These are phyloP conservation scores for Saitozyma sp. DNA, from an alignment of 768 basidiomycete genomes.

Conservation along the genomic window DNA sequence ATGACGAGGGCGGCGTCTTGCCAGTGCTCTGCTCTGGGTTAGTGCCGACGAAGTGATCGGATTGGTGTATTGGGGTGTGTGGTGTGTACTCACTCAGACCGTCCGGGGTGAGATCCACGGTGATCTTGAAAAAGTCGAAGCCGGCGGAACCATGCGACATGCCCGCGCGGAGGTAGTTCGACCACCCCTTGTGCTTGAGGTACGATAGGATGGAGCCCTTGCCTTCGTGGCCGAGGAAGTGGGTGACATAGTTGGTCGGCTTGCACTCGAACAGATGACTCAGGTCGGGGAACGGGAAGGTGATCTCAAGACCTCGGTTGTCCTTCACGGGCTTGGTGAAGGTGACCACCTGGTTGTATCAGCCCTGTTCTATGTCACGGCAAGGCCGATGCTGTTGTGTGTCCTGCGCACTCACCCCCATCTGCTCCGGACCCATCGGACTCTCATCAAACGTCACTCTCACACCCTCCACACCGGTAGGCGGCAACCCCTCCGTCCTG, in stretches of 20 bases:
- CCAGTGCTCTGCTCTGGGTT: slow-evolving; percentile 64
- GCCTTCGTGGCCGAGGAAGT: slow-evolving; percentile 72
- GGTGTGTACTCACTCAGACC: slow-evolving; percentile 69
- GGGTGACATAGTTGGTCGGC: slow-evolving; percentile 75
- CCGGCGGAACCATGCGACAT: slow-evolving; percentile 68
- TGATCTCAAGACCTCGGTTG: slow-evolving; percentile 77
- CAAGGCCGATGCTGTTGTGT: background rate
- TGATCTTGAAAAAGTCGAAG: slow-evolving; percentile 86
- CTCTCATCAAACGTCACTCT: slow-evolving; percentile 38
- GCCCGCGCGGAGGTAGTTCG: slow-evolving; percentile 70
- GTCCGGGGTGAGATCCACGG: slow-evolving; percentile 73
- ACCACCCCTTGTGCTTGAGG: slow-evolving; percentile 85
- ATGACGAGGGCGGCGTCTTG: slow-evolving; percentile 66
- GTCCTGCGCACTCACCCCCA: slow-evolving; percentile 35
- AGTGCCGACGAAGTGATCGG: background rate
- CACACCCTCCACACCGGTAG: slow-evolving; percentile 37
- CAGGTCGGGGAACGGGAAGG: slow-evolving; percentile 58
- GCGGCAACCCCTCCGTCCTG: slow-evolving; percentile 30
- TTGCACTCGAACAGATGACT: slow-evolving; percentile 61
- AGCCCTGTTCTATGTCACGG: background rate
- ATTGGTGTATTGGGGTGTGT: background rate
- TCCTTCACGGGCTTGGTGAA: slow-evolving; percentile 86
- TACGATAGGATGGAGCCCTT: slow-evolving; percentile 87
- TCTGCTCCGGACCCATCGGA: slow-evolving; percentile 40
- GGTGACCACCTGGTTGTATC: slow-evolving; percentile 43